A percentile compares a stretch with the other conserved stretches of the same genome.
These are phyloP conservation scores for Xenoacremonium recifei DNA, from an alignment of 2,329 filamentous ascomycete genomes.

Conservation along the genomic window DNA sequence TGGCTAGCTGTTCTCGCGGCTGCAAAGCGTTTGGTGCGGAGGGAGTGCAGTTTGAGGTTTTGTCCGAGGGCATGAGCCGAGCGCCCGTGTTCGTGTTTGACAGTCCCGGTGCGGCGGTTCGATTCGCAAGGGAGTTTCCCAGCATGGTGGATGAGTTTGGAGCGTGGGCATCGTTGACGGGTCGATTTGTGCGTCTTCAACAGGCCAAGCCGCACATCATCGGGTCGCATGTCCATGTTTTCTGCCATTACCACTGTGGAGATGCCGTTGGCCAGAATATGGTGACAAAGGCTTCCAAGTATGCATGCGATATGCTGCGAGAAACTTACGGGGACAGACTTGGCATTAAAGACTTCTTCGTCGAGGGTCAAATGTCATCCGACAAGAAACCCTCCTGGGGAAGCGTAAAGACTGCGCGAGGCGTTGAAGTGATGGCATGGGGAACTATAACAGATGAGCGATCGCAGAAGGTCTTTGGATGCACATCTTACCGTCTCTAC, in stretches of 20 bases:
- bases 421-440: slow-evolving; percentile 3
- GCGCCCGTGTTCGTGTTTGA: slow-evolving; percentile 7
- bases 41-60: slow-evolving; percentile 2
- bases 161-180: slow-evolving; percentile 2
- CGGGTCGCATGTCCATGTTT: slow-evolving; percentile 5
- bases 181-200: slow-evolving; percentile 1
- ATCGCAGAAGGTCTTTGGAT: background rate
- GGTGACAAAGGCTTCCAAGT: slow-evolving; percentile 9
- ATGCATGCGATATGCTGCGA: slow-evolving; percentile 6
- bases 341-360: slow-evolving; percentile 3
- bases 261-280: slow-evolving; percentile 8
- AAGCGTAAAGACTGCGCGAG: slow-evolving; percentile 3
- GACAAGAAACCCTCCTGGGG: slow-evolving; percentile 10
- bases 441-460: background rate
- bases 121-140: background rate
- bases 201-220: background rate
- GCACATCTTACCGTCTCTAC: background rate
- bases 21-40: slow-evolving; percentile 7
- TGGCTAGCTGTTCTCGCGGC: slow-evolving; percentile 6
- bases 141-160: background rate
- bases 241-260: slow-evolving; percentile 8
- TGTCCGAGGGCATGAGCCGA: slow-evolving; percentile 3
- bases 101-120: background rate
- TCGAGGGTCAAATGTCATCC: slow-evolving; percentile 8
- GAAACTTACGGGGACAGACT: background rate